Conservation (phyloP, 2,329 filamentous ascomycete species). For the Magnaporthiopsis incrustans region DNA sequence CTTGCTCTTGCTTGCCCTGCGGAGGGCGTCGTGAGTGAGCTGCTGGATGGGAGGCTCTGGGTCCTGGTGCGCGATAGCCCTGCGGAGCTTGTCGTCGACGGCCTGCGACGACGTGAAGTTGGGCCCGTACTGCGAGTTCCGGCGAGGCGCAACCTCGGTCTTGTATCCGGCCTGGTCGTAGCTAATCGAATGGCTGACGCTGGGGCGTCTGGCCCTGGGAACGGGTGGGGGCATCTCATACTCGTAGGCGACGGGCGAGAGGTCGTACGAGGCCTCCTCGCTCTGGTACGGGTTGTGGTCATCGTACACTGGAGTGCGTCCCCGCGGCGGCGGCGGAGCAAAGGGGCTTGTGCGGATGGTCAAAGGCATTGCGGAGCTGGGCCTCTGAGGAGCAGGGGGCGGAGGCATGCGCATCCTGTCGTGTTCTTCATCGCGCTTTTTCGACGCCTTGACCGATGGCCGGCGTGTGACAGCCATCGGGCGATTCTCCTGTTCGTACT, state of each 20-base stretch:
- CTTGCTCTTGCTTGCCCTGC: conserved; percentile 39
- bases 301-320: conserved; percentile 23
- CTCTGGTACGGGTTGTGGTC: conserved; percentile 26
- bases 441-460: conserved; percentile 31
- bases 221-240: background rate
- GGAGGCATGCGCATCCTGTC: conserved; percentile 43
- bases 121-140: conserved; percentile 33
- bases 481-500: conserved; percentile 31
- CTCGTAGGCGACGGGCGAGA: conserved; percentile 23
- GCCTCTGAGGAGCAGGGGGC: conserved; percentile 29
- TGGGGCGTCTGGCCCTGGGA: conserved; percentile 22
- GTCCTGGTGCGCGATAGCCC: conserved; percentile 44
- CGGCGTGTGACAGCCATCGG: conserved; percentile 27
- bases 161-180: conserved; percentile 32
- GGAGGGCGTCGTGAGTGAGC: conserved; percentile 48
- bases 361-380: conserved; percentile 24
- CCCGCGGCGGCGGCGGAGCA: conserved; percentile 18
- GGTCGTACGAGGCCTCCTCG: conserved; percentile 29
- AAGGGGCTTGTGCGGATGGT: conserved; percentile 19
- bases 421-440: conserved; percentile 30
- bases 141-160: conserved; percentile 30
- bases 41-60: conserved; percentile 17
- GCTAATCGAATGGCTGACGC: conserved; percentile 25
- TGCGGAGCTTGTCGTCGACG: conserved; percentile 32
- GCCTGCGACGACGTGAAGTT: conserved; percentile 19